These are phyloP conservation scores for Porosira glacialis DNA, from an alignment of 352 stramenopile genomes.

Conservation along the genomic window DNA sequence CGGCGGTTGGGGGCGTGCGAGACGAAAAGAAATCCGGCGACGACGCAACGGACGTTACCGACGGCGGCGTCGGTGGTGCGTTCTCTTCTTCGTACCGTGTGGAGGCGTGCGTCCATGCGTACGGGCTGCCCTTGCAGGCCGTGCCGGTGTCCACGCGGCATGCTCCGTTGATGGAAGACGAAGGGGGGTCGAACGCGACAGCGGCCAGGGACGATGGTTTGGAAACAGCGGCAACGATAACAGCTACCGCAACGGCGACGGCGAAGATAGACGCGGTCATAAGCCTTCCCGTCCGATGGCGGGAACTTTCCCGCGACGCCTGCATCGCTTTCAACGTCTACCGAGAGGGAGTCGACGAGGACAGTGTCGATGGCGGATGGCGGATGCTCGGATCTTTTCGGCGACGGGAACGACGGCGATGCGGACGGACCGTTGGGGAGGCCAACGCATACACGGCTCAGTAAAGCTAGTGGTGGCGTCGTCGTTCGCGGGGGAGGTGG, in stretches of 20 bases:
- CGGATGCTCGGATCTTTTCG: too few species aligned
- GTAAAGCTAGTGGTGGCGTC: too few species aligned
- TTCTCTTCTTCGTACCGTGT: conserved; percentile 31
- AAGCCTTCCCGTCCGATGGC: conserved; percentile 66
- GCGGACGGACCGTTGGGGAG: too few species aligned
- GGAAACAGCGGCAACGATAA: conserved; percentile 12
- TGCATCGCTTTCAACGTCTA: conserved; percentile 65
- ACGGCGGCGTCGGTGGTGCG: too few species aligned
- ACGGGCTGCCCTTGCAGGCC: conserved; percentile 30
- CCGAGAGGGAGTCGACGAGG: conserved; percentile 32
- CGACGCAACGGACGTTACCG: too few species aligned
- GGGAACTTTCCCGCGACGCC: conserved; percentile 73
- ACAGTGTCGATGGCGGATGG: too few species aligned
- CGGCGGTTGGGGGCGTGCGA: neutral
- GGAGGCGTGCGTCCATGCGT: conserved; percentile 34
- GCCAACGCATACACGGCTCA: too few species aligned
- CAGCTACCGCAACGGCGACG: conserved; percentile 18
- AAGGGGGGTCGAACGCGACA: neutral
- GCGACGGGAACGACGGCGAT: too few species aligned
- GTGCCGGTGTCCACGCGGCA: conserved; percentile 33
- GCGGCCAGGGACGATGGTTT: conserved; percentile 1
- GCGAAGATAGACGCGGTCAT: conserved; percentile 25
- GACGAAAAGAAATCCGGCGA: conserved; percentile 32
- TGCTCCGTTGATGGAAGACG: conserved; percentile 15
- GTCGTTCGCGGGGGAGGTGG: too few species aligned